Evolutionary conservation across 2,329 filamentous ascomycete species (phyloP), one percentile per base, ranked within the genome.

Genomic region (Fusarium sp.): DNA sequence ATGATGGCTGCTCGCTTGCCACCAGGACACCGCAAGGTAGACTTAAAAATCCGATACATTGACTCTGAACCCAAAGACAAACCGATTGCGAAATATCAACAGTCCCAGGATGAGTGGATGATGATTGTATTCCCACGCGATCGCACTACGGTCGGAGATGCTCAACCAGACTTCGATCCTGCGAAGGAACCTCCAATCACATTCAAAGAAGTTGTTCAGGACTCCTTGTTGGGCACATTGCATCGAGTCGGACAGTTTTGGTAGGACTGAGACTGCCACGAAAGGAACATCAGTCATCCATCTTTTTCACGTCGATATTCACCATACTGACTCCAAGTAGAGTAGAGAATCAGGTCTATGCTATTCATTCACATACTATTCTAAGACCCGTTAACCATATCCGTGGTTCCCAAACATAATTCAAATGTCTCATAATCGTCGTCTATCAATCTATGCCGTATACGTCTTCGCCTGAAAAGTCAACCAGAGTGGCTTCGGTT

Each of bases 401-500:
- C 35, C 35, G 35, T 37, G n/a, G 19, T 40, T 22, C 19, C 39
- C 20, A 30, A 47, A 24, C 32, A 30, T 55, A 37, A 37, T 55
- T 61, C 47, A 45, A 62, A 62, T 61, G n/a, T 61, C 37, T 62
- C 58, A 37, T 62, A 47, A 59, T 62, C 58, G 45, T 60, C 35
- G 10, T 58, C 50, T 63, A 49, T 63, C 44, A 63, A 63, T 63
- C 59, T 66, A 68, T 46, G 28, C 51, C 52, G 20, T 62, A 63
- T 17, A 45, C 59, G 30, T 70, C 56, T 45, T 48, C 48, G 9
- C 65, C 64, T 3, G 67, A 62, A 58, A 70, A 70, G 41, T 70
- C 65, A 41, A 70, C 65, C 44, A 70, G 35, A 6, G 67, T 70
- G 8, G 67, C 67, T 50, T 70, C 67, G 33, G 70, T 58, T 7